These are phyloP conservation scores for Cardamine occulta DNA, from an alignment of 345 rosid species.

Conservation along the genomic window DNA sequence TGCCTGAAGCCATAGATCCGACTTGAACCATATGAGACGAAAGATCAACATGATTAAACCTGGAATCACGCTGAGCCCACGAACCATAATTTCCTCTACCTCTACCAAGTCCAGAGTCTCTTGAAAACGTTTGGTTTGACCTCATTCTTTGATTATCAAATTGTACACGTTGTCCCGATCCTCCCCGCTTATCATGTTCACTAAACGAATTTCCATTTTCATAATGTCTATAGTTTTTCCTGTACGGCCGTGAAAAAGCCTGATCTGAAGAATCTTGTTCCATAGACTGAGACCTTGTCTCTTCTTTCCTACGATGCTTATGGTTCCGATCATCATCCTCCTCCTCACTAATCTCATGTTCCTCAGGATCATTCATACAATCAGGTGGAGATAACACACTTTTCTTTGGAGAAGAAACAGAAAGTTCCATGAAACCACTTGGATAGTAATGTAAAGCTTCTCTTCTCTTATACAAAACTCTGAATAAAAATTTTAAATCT, in stretches of 20 bases:
- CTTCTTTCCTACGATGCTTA: slow-evolving; percentile 96
- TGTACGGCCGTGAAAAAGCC: slow-evolving; percentile 60
- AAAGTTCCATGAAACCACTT: slow-evolving; percentile 66
- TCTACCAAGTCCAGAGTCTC: slow-evolving; percentile 71
- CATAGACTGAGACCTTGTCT: slow-evolving; percentile 65
- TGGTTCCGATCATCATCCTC: slow-evolving; percentile 98
- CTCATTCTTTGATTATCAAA: slow-evolving; percentile 70
- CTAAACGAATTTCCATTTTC: slow-evolving; percentile 66
- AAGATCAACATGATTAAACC: slow-evolving; percentile 65
- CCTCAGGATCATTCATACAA: slow-evolving; percentile 77
- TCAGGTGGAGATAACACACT: slow-evolving; percentile 67
- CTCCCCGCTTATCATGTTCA: slow-evolving; percentile 63
- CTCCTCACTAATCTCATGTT: slow-evolving; percentile 94
- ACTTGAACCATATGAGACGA: slow-evolving; percentile 78
- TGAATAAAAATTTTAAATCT: slow-evolving; percentile 27
- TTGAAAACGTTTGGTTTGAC: slow-evolving; percentile 57
- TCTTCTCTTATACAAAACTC: slow-evolving; percentile 39
- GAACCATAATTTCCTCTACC: slow-evolving; percentile 85
- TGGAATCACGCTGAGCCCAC: slow-evolving; percentile 75
- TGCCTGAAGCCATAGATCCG: slow-evolving; percentile 54
- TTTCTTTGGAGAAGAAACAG: slow-evolving; percentile 69
- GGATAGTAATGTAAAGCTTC: slow-evolving; percentile 18
- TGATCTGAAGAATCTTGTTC: slow-evolving; percentile 72
- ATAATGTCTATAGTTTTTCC: slow-evolving; percentile 63
- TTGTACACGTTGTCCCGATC: slow-evolving; percentile 53